Evolutionary conservation across 805 yeast genomes (phyloP).

Genomic region (Starmerella tilneyi): DNA sequence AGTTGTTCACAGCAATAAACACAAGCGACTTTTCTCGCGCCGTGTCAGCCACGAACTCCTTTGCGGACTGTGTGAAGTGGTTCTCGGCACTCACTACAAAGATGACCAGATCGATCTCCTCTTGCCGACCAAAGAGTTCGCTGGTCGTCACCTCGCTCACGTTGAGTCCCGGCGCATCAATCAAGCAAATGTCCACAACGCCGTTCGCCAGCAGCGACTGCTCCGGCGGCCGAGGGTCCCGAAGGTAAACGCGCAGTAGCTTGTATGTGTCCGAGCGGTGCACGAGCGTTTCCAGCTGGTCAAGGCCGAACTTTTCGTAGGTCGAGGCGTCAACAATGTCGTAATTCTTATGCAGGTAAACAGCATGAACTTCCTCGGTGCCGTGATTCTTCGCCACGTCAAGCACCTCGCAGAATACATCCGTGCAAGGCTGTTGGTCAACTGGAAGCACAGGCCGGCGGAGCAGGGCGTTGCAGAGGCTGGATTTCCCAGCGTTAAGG

Average conservation of each 20-base stretch:
- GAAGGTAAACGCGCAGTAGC: constrained; percentile 68
- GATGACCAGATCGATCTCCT: constrained; percentile 90
- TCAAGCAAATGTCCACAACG: constrained; percentile 78
- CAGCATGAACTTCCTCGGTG: constrained; percentile 88
- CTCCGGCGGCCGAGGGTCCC: constrained; percentile 57
- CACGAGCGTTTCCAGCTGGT: constrained; percentile 58
- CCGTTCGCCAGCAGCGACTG: constrained; percentile 77
- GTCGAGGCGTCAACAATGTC: constrained; percentile 52
- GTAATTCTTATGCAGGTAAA: constrained; percentile 40
- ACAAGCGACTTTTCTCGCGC: constrained; percentile 85
- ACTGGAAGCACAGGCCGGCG: constrained; percentile 74
- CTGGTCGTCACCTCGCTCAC: constrained; percentile 89
- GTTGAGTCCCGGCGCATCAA: constrained; percentile 96
- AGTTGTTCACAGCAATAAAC: constrained; percentile 87
- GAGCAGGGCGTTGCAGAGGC: constrained; percentile 84
- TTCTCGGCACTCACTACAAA: constrained; percentile 95
- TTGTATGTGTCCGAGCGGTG: constrained; percentile 61
- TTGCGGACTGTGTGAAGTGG: constrained; percentile 86
- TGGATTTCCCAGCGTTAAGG: constrained; percentile 89
- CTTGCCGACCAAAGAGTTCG: constrained; percentile 90
- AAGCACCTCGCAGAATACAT: constrained; percentile 87
- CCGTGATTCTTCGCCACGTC: constrained; percentile 69
- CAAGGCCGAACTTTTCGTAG: constrained; percentile 45
- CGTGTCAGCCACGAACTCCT: constrained; percentile 83
- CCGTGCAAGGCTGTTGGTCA: constrained; percentile 96